Percentiles rank a stretch among this genome's conserved stretches.
Conservation (phyloP, 768 basidiomycete genomes). For the Russula virescens region DNA sequence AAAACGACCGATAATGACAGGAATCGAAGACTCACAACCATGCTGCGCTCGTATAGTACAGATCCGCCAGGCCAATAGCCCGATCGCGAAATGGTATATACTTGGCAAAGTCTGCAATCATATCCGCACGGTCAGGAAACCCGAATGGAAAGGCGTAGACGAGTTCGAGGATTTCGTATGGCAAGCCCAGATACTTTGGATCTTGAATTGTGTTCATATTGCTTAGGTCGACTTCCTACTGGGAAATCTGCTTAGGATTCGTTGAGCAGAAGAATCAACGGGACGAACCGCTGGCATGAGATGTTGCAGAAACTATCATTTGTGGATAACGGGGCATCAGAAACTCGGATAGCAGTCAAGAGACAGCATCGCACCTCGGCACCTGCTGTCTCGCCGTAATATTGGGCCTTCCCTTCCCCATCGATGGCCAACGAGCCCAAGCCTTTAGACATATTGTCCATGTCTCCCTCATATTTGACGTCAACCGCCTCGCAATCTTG, state of each 20-base stretch:
- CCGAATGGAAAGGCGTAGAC: slow-evolving; percentile 48
- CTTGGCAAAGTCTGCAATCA: slow-evolving; percentile 34
- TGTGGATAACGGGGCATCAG: not conserved
- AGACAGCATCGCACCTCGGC: slow-evolving; percentile 40
- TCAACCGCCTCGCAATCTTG: not conserved
- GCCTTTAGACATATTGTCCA: slow-evolving; percentile 33
- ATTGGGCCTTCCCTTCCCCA: slow-evolving; percentile 42
- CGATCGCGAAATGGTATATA: slow-evolving; percentile 39
- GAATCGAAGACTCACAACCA: slow-evolving; percentile 40
- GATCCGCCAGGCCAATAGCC: slow-evolving; percentile 37
- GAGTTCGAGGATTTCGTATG: slow-evolving; percentile 40
- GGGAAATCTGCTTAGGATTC: not conserved
- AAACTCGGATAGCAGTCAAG: not conserved
- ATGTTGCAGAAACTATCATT: slow-evolving; percentile 26
- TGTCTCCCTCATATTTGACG: slow-evolving; percentile 25
- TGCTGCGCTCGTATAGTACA: slow-evolving; percentile 41
- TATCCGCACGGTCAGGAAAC: slow-evolving; percentile 35
- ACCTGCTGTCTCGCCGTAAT: slow-evolving; percentile 45
- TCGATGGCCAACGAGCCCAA: slow-evolving; percentile 48
- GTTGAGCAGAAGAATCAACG: not conserved
- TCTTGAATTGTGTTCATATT: slow-evolving; percentile 16
- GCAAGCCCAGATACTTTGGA: slow-evolving; percentile 33
- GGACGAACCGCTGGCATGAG: slow-evolving; percentile 15
- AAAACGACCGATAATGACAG: not conserved
- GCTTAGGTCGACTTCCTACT: slow-evolving; percentile 12